Evolutionary conservation across 164 flowering plant species (phyloP).

Genomic region (Berberis thunbergii): DNA sequence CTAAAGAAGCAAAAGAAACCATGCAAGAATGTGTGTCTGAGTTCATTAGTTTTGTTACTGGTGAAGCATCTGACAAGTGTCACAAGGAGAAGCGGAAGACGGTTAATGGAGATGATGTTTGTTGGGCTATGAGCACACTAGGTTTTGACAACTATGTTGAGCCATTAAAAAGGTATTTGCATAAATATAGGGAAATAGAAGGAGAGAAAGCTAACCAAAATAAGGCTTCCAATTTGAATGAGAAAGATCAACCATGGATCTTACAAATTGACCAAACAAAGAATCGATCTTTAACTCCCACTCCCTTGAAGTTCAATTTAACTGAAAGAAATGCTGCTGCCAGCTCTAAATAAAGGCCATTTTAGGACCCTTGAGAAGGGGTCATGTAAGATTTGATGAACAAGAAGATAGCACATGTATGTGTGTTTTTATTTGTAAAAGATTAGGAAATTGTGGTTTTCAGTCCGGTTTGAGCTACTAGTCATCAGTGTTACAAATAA

Average conservation of each 20-base stretch:
- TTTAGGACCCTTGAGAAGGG: constrained; percentile 7
- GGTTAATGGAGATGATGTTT: constrained; percentile 75
- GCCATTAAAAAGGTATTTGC: constrained; percentile 43
- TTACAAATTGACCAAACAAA: constrained; percentile 7
- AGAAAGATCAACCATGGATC: constrained; percentile 12
- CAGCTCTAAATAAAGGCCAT: constrained; percentile 21
- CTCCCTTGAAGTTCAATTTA: constrained; percentile 15
- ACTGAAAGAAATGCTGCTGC: constrained; percentile 15
- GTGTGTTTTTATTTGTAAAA: neutral
- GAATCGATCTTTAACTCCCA: constrained; percentile 7
- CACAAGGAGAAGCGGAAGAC: constrained; percentile 83
- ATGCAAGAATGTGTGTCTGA: constrained; percentile 81
- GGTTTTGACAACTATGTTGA: constrained; percentile 65
- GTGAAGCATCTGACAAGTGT: constrained; percentile 76
- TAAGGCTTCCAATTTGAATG: constrained; percentile 16
- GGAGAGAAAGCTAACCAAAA: constrained; percentile 37
- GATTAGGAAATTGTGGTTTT: neutral
- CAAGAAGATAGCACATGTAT: neutral
- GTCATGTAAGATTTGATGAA: neutral
- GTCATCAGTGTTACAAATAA: neutral
- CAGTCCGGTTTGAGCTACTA: neutral
- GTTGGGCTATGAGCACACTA: constrained; percentile 61
- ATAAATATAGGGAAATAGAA: constrained; percentile 53
- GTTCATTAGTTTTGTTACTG: constrained; percentile 72
- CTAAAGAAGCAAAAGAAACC: constrained; percentile 70